Conservation (phyloP, 2,329 filamentous ascomycete genomes). For the Madurella mycetomatis region DNA sequence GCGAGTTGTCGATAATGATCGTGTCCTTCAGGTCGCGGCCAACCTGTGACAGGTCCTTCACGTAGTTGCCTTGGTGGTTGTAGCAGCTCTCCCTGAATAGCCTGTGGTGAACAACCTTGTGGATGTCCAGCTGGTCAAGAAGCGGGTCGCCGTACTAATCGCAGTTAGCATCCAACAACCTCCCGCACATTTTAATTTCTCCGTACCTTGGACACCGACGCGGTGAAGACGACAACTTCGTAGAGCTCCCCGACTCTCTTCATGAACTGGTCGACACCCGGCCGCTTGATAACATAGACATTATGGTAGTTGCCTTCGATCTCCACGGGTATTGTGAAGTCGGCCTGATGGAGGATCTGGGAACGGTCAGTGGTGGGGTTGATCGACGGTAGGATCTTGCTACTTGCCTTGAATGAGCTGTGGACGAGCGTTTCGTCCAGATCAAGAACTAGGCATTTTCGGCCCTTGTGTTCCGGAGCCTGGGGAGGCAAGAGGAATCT, state of each 20-base stretch:
- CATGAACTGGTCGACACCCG: conserved; percentile 98
- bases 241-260: conserved; percentile 96
- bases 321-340: conserved; percentile 98
- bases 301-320: conserved; percentile 99
- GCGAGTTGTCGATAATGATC: conserved; percentile 99
- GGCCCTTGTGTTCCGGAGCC: conserved; percentile 71
- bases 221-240: conserved; percentile 97
- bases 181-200: neutral
- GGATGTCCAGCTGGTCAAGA: conserved; percentile 93
- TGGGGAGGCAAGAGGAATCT: conserved; percentile 79
- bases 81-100: conserved; percentile 98
- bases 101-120: conserved; percentile 91
- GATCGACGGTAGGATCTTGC: neutral
- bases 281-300: conserved; percentile 98
- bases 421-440: conserved; percentile 96
- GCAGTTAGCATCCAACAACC: conserved; percentile 22
- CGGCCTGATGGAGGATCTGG: conserved; percentile 93
- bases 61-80: conserved; percentile 98
- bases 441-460: conserved; percentile 93
- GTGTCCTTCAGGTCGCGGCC: conserved; percentile 94
- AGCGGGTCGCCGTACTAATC: conserved; percentile 88
- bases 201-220: conserved; percentile 90
- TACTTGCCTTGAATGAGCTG: conserved; percentile 90
- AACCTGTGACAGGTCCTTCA: conserved; percentile 97
- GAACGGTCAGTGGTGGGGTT: conserved; percentile 7